Conservation (phyloP, 1,139 yeast species). For the Martiniozyma asiatica region DNA sequence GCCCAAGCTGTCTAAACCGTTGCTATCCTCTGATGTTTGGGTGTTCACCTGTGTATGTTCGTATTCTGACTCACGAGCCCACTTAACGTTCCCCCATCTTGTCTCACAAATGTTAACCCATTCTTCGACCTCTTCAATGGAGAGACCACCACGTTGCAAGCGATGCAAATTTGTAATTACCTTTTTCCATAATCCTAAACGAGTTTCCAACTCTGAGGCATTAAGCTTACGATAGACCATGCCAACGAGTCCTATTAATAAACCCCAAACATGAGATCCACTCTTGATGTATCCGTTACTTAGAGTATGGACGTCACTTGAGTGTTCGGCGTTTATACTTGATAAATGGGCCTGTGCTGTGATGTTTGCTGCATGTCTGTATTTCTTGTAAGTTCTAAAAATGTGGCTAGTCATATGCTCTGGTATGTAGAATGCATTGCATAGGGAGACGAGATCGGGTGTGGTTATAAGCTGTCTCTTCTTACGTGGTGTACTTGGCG, state of each 20-base stretch:
- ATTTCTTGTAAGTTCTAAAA: too few relatives aligned
- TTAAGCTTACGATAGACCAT: conserved; percentile 48
- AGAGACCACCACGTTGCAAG: conserved; percentile 41
- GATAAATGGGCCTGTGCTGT: too few relatives aligned
- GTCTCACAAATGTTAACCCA: too few relatives aligned
- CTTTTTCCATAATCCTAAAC: conserved; percentile 36
- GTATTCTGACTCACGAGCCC: conserved; percentile 12
- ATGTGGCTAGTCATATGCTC: conserved; percentile 38
- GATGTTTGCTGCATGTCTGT: too few relatives aligned
- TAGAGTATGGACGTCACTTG: too few relatives aligned
- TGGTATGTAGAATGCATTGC: conserved; percentile 55
- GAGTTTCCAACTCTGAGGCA: conserved; percentile 30
- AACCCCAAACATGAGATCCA: too few relatives aligned
- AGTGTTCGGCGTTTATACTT: too few relatives aligned
- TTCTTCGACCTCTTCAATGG: conserved; percentile 10
- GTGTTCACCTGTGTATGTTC: conserved; percentile 2
- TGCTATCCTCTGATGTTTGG: too few relatives aligned
- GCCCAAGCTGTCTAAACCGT: conserved; percentile 5
- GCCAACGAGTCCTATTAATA: conserved; percentile 54
- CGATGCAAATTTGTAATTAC: conserved; percentile 39
- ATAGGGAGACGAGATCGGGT: conserved; percentile 43
- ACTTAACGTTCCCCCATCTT: too few relatives aligned
- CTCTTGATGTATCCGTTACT: too few relatives aligned
- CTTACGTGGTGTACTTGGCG: conserved; percentile 5
- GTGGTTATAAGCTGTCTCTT: conserved; percentile 23